phyloP scores from a whole-genome alignment of 2,329 filamentous ascomycete species.

The Apiospora aurea region DNA sequence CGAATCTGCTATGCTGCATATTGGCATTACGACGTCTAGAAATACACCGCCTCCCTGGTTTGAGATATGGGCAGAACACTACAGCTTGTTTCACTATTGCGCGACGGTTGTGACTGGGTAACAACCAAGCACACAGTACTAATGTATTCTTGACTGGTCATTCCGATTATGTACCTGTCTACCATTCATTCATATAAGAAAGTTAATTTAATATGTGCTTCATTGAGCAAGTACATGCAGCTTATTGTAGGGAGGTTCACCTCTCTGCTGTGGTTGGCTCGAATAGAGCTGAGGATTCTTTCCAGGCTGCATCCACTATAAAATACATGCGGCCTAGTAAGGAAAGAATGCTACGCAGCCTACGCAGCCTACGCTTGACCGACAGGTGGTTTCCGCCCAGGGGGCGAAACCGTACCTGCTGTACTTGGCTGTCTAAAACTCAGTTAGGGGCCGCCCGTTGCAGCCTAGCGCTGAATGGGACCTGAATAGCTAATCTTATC shows the following conservation, averaged over 20 bases:
- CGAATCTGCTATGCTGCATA: background rate
- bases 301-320: background rate
- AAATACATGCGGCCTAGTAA: background rate
- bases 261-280: background rate
- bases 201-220: background rate
- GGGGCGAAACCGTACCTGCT: background rate
- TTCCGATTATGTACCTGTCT: background rate
- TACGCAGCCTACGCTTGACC: background rate
- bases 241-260: background rate
- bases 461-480: conserved; percentile 10
- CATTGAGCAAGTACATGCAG: background rate
- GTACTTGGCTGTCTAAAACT: background rate
- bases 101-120: background rate
- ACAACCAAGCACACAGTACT: background rate
- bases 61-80: background rate
- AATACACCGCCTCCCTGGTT: background rate
- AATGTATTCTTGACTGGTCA: background rate
- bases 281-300: background rate
- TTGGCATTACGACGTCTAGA: background rate
- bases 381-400: background rate
- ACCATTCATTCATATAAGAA: background rate
- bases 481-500: conserved; percentile 22
- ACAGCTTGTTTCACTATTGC: background rate
- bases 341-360: background rate
- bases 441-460: conserved; percentile 8